Percentiles rank a stretch among this genome's conserved stretches.
These are phyloP conservation scores for Rhypophila decipiens DNA, from an alignment of 495 filamentous ascomycete genomes.

Conservation along the genomic window DNA sequence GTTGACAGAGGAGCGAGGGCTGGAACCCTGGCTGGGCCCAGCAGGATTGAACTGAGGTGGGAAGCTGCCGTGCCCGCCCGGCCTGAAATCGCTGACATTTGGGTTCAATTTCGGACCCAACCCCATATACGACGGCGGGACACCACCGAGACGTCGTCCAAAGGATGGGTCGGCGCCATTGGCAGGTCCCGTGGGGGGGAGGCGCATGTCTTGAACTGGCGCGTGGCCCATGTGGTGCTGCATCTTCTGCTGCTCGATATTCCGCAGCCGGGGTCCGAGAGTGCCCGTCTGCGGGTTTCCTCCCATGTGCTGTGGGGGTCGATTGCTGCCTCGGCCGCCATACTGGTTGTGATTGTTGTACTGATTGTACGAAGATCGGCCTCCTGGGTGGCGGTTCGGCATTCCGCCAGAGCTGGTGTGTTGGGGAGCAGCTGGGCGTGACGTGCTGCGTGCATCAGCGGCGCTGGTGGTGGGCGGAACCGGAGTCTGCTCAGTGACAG, in stretches of 20 bases:
- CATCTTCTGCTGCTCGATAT: slow-evolving; percentile 36
- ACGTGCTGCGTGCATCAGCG: slow-evolving; percentile 18
- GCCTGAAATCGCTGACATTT: slow-evolving; percentile 75
- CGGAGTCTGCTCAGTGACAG: slow-evolving; percentile 17
- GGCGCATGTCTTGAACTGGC: slow-evolving; percentile 34
- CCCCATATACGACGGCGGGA: slow-evolving; percentile 40
- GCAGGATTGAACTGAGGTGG: slow-evolving; percentile 74
- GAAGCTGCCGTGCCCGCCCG: slow-evolving; percentile 71
- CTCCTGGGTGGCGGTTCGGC: slow-evolving; percentile 27
- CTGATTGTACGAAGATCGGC: slow-evolving; percentile 25
- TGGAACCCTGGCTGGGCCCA: slow-evolving; percentile 56
- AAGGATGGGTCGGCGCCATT: slow-evolving; percentile 40
- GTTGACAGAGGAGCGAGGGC: slow-evolving; percentile 51
- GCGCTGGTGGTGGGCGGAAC: slow-evolving; percentile 18
- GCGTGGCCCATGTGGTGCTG: slow-evolving; percentile 30
- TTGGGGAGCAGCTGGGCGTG: slow-evolving; percentile 24
- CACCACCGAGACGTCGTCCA: slow-evolving; percentile 40
- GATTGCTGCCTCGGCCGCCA: too few species aligned
- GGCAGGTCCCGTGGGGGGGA: slow-evolving; percentile 49
- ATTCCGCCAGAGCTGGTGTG: slow-evolving; percentile 26
- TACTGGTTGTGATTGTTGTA: slow-evolving; percentile 22
- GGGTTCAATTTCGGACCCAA: slow-evolving; percentile 70
- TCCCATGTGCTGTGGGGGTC: slow-evolving; percentile 30
- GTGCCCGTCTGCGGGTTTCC: slow-evolving; percentile 26
- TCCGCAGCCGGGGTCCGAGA: slow-evolving; percentile 40